phyloP scores from a whole-genome alignment of 331 rosid genomes.

The Malus hybrid region DNA sequence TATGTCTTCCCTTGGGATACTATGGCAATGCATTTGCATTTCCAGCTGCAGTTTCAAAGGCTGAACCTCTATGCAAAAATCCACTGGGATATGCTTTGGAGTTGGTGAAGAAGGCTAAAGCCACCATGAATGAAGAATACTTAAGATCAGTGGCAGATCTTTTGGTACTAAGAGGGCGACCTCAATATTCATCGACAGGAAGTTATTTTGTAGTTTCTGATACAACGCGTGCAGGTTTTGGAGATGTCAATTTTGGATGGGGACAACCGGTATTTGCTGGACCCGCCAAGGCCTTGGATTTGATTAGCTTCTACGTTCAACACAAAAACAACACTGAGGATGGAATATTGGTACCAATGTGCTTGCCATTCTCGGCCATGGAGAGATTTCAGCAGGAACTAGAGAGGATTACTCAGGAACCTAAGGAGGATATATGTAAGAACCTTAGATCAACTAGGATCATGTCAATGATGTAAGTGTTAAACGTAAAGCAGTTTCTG shows the following conservation, averaged over 20 bases:
- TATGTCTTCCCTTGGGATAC: constrained; percentile 7
- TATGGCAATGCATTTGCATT: constrained; percentile 18
- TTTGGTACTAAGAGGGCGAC: not conserved
- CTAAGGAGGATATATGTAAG: not conserved
- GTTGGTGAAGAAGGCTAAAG: too few species aligned
- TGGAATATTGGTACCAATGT: not conserved
- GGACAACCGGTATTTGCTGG: constrained; percentile 28
- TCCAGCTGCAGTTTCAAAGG: too few species aligned
- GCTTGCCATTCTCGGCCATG: not conserved
- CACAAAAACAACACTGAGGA: not conserved
- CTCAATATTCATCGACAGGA: not conserved
- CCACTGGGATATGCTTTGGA: too few species aligned
- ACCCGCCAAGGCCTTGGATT: constrained; percentile 7
- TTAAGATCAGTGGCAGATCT: too few species aligned
- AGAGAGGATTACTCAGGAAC: not conserved
- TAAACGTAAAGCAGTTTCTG: too few species aligned
- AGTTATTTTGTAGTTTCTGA: constrained; percentile 22
- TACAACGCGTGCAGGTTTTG: not conserved
- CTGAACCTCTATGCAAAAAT: too few species aligned
- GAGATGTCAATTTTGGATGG: constrained; percentile 33
- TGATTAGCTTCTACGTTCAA: constrained; percentile 10
- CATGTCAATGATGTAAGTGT: too few species aligned
- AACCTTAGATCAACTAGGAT: too few species aligned
- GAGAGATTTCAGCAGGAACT: constrained; percentile 6
- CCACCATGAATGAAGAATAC: too few species aligned